Percentiles rank a stretch among this genome's conserved stretches.
phyloP scores from a whole-genome alignment of 148 eudicot species.

The Spergularia marina region DNA sequence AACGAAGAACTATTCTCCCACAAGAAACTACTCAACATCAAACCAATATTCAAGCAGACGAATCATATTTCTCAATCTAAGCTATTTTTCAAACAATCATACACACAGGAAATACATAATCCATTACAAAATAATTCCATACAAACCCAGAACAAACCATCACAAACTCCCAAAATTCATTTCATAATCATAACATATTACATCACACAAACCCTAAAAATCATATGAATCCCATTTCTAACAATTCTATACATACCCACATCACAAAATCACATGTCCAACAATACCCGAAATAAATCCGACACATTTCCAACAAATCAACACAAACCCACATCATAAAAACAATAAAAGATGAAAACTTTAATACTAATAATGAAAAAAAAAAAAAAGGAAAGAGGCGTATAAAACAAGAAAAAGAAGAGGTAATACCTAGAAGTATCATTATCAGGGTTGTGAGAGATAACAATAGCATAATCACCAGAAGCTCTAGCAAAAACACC shows the following conservation, averaged over 20 bases:
- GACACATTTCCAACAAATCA: neutral
- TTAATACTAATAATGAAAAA: neutral
- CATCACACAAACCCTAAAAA: neutral
- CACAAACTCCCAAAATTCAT: too few species aligned
- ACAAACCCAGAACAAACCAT: too few species aligned
- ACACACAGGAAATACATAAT: too few species aligned
- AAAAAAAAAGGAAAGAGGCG: neutral
- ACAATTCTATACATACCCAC: neutral
- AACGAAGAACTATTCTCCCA: too few species aligned
- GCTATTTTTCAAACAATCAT: too few species aligned
- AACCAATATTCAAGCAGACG: too few species aligned
- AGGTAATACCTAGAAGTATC: conserved; percentile 33
- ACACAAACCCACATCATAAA: neutral
- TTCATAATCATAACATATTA: neutral
- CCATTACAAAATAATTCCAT: too few species aligned
- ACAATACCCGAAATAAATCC: too few species aligned
- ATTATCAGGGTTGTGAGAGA: conserved; percentile 43
- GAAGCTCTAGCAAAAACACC: conserved; percentile 42
- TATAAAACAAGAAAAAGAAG: too few species aligned
- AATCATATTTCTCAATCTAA: too few species aligned
- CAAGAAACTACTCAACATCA: too few species aligned
- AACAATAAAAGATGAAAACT: too few species aligned
- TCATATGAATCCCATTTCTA: neutral
- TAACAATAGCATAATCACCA: conserved; percentile 48
- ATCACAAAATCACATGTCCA: neutral